Conservation (phyloP, 2,329 filamentous ascomycete genomes). For the Coniella lustricola region DNA sequence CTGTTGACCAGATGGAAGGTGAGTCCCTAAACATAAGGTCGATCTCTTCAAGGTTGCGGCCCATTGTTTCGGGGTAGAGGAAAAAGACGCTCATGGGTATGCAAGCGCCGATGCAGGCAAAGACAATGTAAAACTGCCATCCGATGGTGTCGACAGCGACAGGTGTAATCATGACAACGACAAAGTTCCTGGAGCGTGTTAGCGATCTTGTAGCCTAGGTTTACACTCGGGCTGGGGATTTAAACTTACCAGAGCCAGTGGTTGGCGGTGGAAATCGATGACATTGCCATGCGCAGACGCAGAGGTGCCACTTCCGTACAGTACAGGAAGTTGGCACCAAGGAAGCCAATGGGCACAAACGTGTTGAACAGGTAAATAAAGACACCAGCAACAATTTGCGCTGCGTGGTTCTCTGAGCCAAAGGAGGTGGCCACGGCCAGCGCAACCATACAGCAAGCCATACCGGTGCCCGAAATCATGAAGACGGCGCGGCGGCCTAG, state of each 20-base stretch:
- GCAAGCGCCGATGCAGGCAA: constrained; percentile 36
- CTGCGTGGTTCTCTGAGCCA: constrained; percentile 34
- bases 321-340: constrained; percentile 54
- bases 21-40: constrained; percentile 36
- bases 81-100: constrained; percentile 38
- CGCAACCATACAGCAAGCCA: constrained; percentile 47
- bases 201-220: not conserved
- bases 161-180: constrained; percentile 37
- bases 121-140: constrained; percentile 46
- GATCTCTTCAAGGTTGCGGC: constrained; percentile 40
- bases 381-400: constrained; percentile 45
- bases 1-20: constrained; percentile 29
- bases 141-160: constrained; percentile 43
- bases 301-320: constrained; percentile 51
- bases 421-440: constrained; percentile 46
- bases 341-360: constrained; percentile 53
- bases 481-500: constrained; percentile 43
- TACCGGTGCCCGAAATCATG: constrained; percentile 44
- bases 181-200: constrained; percentile 29
- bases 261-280: constrained; percentile 47
- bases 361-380: constrained; percentile 56
- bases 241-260: constrained; percentile 40
- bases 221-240: no score
- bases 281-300: constrained; percentile 45
- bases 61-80: constrained; percentile 44